Base-by-base conservation (phyloP, 345 rosid species). In the Mangifera indica region DNA sequence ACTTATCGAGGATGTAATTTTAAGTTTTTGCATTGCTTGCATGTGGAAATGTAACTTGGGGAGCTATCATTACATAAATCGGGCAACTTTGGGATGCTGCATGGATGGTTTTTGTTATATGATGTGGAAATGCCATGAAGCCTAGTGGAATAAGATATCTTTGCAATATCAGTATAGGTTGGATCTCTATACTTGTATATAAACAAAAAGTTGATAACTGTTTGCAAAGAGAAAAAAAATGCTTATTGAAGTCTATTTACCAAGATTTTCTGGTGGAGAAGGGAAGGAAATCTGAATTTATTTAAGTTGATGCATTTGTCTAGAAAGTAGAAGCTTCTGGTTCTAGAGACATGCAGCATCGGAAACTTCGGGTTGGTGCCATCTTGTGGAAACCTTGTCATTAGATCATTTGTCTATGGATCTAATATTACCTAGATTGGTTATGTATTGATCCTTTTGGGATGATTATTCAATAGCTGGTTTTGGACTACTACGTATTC, bases 201-300 rank as follows among this genome's bases (percentile, higher is more conserved):
- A n/a, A 48, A 3, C 1, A 48, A 55, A 60, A 48, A 64, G 48
- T 52, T 34, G 25, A 61, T 53, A 24, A 13, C 65, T 51, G 40
- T 25, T 71, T 20, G 48, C 42, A n/a, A 48, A 45, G 18, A 3
- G 44, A 20, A n/a, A 56, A 26, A 18, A 54, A n/a, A n/a, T n/a
- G 76, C 54, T 67, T 60, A 65, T 71, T 60, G 73, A 62, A 5
- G 42, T 6, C 42, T 37, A 7, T 37, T 34, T 54, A 60, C 75
- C 11, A 46, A 69, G 32, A 37, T 37, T 79, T 59, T 54, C 65
- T 74, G 58, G 55, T 49, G 60, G 46, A 61, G n/a, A n/a, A n/a
- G 34, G 59, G 53, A 17, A n/a, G 26, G 32, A 53, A 67, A 67
- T 52, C 26, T 52, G 52, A 69, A 61, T 24, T 37, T 68, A n/a